Evolutionary conservation across 2,329 filamentous ascomycete genomes (phyloP).

Genomic region (Bertia moriformis): DNA sequence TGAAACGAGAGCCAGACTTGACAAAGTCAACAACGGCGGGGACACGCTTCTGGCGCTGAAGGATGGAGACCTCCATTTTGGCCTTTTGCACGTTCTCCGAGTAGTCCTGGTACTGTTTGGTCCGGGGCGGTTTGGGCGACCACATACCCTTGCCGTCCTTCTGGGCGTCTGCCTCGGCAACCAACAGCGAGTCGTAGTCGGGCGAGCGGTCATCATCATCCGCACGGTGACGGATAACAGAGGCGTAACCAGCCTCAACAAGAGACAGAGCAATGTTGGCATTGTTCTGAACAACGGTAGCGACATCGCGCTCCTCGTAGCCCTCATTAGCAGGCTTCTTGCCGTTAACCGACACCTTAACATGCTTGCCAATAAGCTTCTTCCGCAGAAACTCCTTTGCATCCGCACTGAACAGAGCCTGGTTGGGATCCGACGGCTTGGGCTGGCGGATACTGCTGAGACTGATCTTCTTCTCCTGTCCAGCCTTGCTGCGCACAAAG

Average conservation of each 20-base stretch:
- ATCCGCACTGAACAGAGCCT: slow-evolving; percentile 77
- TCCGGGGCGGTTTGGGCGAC: slow-evolving; percentile 75
- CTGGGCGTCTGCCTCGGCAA: slow-evolving; percentile 70
- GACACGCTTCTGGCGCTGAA: slow-evolving; percentile 83
- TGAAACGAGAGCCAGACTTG: slow-evolving; percentile 92
- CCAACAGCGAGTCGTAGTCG: slow-evolving; percentile 80
- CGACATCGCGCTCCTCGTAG: slow-evolving; percentile 89
- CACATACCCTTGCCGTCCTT: slow-evolving; percentile 87
- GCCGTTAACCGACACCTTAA: slow-evolving; percentile 77
- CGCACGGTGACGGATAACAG: slow-evolving; percentile 85
- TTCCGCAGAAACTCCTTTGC: slow-evolving; percentile 94
- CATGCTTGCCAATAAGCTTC: slow-evolving; percentile 88
- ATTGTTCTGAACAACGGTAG: slow-evolving; percentile 67
- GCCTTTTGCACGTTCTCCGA: slow-evolving; percentile 89
- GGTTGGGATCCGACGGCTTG: slow-evolving; percentile 73
- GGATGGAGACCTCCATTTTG: slow-evolving; percentile 76
- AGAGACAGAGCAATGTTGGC: slow-evolving; percentile 75
- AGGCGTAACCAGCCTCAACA: slow-evolving; percentile 85
- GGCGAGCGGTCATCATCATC: slow-evolving; percentile 88
- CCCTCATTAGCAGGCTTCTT: slow-evolving; percentile 79
- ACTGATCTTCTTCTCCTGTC: slow-evolving; percentile 76
- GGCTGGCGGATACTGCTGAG: slow-evolving; percentile 87
- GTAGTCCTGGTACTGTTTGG: slow-evolving; percentile 72
- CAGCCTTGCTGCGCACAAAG: slow-evolving; percentile 70
- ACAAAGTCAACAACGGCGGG: slow-evolving; percentile 92